phyloP scores from a whole-genome alignment of 345 rosid genomes.

The Corchorus capsularis region DNA sequence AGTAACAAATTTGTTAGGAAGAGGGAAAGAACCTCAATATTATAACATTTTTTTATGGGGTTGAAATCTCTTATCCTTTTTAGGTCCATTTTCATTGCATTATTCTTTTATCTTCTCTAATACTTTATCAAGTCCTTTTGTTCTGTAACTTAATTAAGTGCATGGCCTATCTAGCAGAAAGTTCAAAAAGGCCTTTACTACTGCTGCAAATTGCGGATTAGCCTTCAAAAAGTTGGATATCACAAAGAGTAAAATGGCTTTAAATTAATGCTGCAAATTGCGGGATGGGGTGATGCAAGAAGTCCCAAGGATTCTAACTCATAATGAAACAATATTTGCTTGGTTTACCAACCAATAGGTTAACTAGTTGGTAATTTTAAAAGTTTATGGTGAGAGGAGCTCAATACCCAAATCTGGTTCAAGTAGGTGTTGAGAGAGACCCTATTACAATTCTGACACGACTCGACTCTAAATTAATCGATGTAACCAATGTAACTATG shows the following conservation, averaged over 20 bases:
- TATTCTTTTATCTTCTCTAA: not conserved
- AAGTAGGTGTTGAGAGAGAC: too few relatives aligned
- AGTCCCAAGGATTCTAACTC: too few relatives aligned
- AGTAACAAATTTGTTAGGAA: not conserved
- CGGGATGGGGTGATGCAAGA: too few relatives aligned
- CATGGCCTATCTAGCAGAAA: not conserved
- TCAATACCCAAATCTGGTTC: too few relatives aligned
- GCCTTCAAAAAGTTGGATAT: too few relatives aligned
- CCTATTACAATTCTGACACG: too few relatives aligned
- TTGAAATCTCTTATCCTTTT: not conserved
- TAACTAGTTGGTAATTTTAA: not conserved
- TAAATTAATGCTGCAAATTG: too few relatives aligned
- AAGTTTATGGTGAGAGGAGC: not conserved
- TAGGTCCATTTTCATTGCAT: not conserved
- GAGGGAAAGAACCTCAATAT: not conserved
- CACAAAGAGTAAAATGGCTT: too few relatives aligned
- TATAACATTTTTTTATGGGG: not conserved
- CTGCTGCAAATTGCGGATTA: not conserved
- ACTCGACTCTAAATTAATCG: too few relatives aligned
- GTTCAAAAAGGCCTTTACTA: not conserved
- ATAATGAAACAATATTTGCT: not conserved
- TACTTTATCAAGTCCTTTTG: not conserved
- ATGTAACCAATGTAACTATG: too few relatives aligned
- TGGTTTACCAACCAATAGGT: not conserved
- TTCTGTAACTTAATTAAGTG: not conserved